Evolutionary conservation across 192 early-diverging fungal species (phyloP).

Genomic region (Gigaspora rosea): DNA sequence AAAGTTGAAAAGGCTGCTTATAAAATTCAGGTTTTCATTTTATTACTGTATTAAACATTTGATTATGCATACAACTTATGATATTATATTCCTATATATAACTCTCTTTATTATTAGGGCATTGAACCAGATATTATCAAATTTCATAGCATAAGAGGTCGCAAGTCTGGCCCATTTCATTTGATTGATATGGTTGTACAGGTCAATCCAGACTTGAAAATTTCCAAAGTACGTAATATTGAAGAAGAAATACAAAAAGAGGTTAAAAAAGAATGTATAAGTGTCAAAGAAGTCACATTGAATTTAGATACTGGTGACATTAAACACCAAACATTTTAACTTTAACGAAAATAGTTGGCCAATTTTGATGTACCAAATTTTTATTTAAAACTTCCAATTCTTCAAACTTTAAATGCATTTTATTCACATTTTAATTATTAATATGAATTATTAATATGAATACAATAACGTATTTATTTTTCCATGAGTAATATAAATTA

Average conservation of each 20-base stretch:
- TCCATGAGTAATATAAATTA: too few species aligned
- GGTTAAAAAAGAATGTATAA: slow-evolving; percentile 37
- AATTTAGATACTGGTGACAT: slow-evolving; percentile 35
- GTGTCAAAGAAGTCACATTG: slow-evolving; percentile 42
- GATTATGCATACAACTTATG: background rate
- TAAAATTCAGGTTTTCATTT: slow-evolving; percentile 12
- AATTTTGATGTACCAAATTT: too few species aligned
- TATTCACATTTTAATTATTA: too few species aligned
- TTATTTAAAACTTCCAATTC: too few species aligned
- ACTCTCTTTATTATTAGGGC: background rate
- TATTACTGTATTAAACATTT: background rate
- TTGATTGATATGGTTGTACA: slow-evolving; percentile 56
- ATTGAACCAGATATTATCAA: slow-evolving; percentile 43
- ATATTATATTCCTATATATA: background rate
- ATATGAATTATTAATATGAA: too few species aligned
- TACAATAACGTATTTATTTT: too few species aligned
- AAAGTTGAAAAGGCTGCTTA: slow-evolving; percentile 34
- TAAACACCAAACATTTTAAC: too few species aligned
- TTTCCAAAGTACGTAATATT: slow-evolving; percentile 49
- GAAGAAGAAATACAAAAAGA: slow-evolving; percentile 33
- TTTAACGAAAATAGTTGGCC: too few species aligned
- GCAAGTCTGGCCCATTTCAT: slow-evolving; percentile 60
- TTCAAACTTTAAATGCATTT: too few species aligned
- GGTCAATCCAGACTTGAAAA: slow-evolving; percentile 49
- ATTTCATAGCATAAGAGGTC: slow-evolving; percentile 50